Conservation (phyloP, 805 yeast species). For the Ogataea paradorogensis region DNA sequence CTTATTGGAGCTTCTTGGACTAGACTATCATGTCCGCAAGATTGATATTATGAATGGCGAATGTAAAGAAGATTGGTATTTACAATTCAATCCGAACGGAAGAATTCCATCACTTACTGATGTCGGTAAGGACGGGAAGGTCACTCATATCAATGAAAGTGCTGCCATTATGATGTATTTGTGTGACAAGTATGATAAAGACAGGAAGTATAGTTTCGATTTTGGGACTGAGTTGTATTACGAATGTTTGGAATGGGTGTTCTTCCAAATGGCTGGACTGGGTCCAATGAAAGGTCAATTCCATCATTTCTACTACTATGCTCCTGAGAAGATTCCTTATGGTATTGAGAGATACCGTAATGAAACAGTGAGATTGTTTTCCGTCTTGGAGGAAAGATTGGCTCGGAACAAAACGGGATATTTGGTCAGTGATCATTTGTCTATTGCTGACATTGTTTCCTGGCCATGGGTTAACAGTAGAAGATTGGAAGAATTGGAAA, state of each 20-base stretch:
- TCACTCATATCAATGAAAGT: constrained; percentile 49
- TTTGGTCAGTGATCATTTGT: constrained; percentile 57
- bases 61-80: constrained; percentile 57
- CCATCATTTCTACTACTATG: constrained; percentile 42
- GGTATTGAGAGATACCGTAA: constrained; percentile 49
- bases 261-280: constrained; percentile 56
- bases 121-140: constrained; percentile 39
- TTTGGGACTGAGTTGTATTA: constrained; percentile 44
- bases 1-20: constrained; percentile 40
- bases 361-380: constrained; percentile 52
- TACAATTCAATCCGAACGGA: constrained; percentile 60
- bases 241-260: constrained; percentile 49
- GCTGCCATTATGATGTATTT: constrained; percentile 61
- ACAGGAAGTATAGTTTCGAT: constrained; percentile 43
- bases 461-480: constrained; percentile 43
- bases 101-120: constrained; percentile 55
- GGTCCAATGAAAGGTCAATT: constrained; percentile 68
- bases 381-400: constrained; percentile 52
- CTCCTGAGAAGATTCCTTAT: constrained; percentile 52
- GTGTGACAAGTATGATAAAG: constrained; percentile 58
- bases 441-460: constrained; percentile 56
- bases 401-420: constrained; percentile 47
- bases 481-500: constrained; percentile 32
- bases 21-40: constrained; percentile 39
- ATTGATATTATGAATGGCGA: constrained; percentile 42